These are phyloP conservation scores for Cicer judaicum DNA, from an alignment of 306 rosid species.

Conservation along the genomic window DNA sequence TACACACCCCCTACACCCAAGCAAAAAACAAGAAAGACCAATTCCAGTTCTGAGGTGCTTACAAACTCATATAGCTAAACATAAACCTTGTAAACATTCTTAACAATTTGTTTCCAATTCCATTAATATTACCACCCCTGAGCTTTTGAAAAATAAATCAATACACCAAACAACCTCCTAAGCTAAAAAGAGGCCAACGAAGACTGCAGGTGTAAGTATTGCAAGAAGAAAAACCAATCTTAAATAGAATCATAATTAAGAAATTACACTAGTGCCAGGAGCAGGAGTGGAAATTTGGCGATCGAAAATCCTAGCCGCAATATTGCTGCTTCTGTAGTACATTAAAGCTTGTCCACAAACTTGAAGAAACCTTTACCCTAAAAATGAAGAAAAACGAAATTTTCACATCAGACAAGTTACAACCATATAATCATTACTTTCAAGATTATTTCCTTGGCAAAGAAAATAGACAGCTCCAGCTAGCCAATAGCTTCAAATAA, in stretches of 20 bases:
- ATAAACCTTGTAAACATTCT: constrained; percentile 11
- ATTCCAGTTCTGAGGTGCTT: constrained; percentile 18
- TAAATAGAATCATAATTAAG: constrained; percentile 22
- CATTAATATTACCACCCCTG: constrained; percentile 5
- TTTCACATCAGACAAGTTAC: neutral
- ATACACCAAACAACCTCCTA: neutral
- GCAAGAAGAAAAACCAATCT: neutral
- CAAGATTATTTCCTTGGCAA: no score
- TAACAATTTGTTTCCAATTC: neutral
- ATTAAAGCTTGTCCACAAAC: constrained; percentile 55
- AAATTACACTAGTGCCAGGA: constrained; percentile 80
- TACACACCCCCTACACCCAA: neutral
- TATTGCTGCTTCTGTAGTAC: constrained; percentile 79
- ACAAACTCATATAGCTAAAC: constrained; percentile 19
- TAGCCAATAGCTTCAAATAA: no score
- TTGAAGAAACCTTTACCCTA: constrained; percentile 38
- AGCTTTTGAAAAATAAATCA: neutral
- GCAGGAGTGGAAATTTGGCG: constrained; percentile 87
- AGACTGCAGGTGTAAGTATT: no score
- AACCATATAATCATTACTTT: no score
- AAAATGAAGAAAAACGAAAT: neutral
- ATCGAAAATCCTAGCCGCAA: constrained; percentile 79
- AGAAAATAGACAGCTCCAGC: no score
- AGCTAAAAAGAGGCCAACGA: neutral
- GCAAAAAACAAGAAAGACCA: neutral